Conservation (phyloP, 2,329 filamentous ascomycete genomes). For the Hirsutella minnesotensis region DNA sequence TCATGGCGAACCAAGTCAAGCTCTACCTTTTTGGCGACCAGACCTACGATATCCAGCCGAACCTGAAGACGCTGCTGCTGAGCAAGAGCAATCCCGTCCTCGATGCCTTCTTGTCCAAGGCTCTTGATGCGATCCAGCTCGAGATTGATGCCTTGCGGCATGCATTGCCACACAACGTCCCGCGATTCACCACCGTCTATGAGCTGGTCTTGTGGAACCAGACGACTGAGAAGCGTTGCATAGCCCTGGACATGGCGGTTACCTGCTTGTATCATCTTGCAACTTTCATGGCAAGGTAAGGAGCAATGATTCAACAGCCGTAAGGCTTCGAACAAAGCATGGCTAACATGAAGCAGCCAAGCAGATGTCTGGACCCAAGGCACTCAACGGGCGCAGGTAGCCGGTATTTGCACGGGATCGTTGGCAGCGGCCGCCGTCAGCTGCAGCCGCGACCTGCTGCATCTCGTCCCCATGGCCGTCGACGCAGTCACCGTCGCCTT, state of each 20-base stretch:
- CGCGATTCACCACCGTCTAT: constrained; percentile 3
- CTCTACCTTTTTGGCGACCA: constrained; percentile 6
- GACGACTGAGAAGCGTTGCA: constrained; percentile 1
- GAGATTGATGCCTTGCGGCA: too few relatives aligned
- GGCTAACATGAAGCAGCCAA: too few relatives aligned
- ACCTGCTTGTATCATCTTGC: constrained; percentile 4
- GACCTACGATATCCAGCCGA: constrained; percentile 1
- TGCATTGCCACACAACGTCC: too few relatives aligned
- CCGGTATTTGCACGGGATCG: constrained; percentile 3
- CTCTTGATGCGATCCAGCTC: constrained; percentile 1
- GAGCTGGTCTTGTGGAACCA: constrained; percentile 3
- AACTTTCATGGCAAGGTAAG: too few relatives aligned
- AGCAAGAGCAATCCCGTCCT: constrained; percentile 1
- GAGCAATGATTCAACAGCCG: too few relatives aligned
- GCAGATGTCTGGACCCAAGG: neutral
- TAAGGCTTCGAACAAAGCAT: too few relatives aligned
- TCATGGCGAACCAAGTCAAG: constrained; percentile 1
- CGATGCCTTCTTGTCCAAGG: constrained; percentile 1
- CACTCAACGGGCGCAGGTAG: neutral
- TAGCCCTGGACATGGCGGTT: constrained; percentile 4
- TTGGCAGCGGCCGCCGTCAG: constrained; percentile 3
- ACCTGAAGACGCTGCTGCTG: neutral
- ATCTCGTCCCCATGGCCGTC: constrained; percentile 3
- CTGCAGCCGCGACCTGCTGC: constrained; percentile 3
- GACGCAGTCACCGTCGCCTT: constrained; percentile 4